phyloP scores from a whole-genome alignment of 2,329 filamentous ascomycete genomes.

The Cercospora zeina region DNA sequence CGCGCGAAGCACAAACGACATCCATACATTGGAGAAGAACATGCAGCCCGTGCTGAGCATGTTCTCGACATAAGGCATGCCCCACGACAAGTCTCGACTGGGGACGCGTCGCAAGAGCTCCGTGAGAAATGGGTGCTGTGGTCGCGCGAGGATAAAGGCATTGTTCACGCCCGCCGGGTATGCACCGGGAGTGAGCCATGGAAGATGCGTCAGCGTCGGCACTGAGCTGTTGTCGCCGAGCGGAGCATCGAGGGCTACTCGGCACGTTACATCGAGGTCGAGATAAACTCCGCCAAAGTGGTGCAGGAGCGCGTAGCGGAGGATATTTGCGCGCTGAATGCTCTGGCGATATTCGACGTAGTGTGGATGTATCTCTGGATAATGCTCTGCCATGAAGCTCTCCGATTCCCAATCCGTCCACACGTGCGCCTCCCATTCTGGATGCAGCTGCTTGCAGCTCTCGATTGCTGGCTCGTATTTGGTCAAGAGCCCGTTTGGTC shows the following conservation, averaged over 20 bases:
- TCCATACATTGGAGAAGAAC: constrained; percentile 37
- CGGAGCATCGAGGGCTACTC: constrained; percentile 27
- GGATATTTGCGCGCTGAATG: constrained; percentile 37
- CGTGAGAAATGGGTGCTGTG: constrained; percentile 32
- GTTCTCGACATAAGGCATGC: constrained; percentile 37
- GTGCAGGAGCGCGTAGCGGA: constrained; percentile 36
- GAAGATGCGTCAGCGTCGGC: constrained; percentile 27
- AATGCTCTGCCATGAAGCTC: constrained; percentile 31
- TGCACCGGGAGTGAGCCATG: constrained; percentile 34
- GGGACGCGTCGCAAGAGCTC: constrained; percentile 28
- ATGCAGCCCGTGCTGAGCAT: constrained; percentile 39
- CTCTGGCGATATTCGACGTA: constrained; percentile 34
- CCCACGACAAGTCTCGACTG: constrained; percentile 30
- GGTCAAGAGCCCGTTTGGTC: constrained; percentile 22
- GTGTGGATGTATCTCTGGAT: constrained; percentile 31
- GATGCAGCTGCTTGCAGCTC: constrained; percentile 32
- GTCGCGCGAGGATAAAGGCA: constrained; percentile 35
- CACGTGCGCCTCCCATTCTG: constrained; percentile 30
- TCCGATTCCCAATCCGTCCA: constrained; percentile 33
- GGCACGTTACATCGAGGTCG: constrained; percentile 36
- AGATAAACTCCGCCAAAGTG: constrained; percentile 37
- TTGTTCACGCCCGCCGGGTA: constrained; percentile 39
- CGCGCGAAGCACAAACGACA: constrained; percentile 27
- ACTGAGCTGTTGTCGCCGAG: constrained; percentile 11
- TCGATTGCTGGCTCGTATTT: constrained; percentile 29